These are phyloP conservation scores for Cavenderia fasciculata DNA, from an alignment of 78 protist genomes.

Conservation along the genomic window DNA sequence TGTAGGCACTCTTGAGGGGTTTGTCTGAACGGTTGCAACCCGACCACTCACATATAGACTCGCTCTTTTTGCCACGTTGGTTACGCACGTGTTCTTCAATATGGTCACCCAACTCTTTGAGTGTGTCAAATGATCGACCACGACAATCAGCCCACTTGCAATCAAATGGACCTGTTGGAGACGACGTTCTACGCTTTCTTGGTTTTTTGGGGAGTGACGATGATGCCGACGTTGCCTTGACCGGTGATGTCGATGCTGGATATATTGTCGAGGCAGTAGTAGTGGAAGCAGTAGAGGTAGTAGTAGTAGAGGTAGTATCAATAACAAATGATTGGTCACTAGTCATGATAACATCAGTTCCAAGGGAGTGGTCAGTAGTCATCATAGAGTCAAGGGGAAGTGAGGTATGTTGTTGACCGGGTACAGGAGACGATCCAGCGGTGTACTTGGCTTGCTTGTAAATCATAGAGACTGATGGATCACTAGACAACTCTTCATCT, in stretches of 20 bases:
- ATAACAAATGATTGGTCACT: too few relatives aligned
- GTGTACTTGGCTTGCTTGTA: too few relatives aligned
- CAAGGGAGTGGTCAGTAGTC: too few relatives aligned
- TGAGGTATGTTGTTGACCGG: too few relatives aligned
- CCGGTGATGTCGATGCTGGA: background rate
- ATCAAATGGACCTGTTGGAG: slow-evolving; percentile 70
- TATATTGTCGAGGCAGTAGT: background rate
- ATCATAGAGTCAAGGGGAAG: too few relatives aligned
- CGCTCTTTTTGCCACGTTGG: slow-evolving; percentile 67
- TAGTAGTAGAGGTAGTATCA: too few relatives aligned
- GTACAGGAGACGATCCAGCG: too few relatives aligned
- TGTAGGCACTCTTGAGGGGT: slow-evolving; percentile 68
- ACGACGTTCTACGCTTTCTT: slow-evolving; percentile 40
- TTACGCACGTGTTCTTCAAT: slow-evolving; percentile 56
- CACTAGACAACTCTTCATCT: too few relatives aligned
- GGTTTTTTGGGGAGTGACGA: slow-evolving; percentile 25
- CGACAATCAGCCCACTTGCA: slow-evolving; percentile 75
- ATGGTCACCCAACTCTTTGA: slow-evolving; percentile 63
- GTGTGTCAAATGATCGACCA: slow-evolving; percentile 11
- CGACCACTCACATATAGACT: slow-evolving; percentile 60
- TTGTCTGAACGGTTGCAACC: slow-evolving; percentile 66
- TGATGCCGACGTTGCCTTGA: background rate
- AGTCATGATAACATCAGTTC: too few relatives aligned
- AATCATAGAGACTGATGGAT: too few relatives aligned
- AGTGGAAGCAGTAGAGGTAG: too few relatives aligned